Evolutionary conservation across 768 basidiomycete genomes (phyloP).

Genomic region (Russula olivacea): DNA sequence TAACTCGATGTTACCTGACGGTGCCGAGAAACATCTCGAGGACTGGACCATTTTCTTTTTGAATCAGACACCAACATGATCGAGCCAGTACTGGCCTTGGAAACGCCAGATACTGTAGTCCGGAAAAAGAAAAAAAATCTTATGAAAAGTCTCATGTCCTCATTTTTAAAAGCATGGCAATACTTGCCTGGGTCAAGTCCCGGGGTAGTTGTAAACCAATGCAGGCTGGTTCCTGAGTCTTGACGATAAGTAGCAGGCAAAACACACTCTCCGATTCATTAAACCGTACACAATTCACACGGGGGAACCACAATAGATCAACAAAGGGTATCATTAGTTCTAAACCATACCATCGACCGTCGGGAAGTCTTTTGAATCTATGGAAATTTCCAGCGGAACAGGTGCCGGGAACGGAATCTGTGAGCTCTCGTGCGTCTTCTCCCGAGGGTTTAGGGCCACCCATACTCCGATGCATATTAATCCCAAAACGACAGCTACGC

Average conservation of each 20-base stretch:
- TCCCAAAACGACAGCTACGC: neutral
- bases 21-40: constrained; percentile 88
- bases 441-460: constrained; percentile 7
- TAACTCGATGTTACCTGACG: constrained; percentile 97
- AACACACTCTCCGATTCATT: neutral
- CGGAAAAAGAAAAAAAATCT: constrained; percentile 23
- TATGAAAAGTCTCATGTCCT: too few species aligned
- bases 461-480: neutral
- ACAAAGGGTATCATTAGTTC: neutral
- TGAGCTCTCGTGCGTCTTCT: neutral
- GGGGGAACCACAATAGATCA: too few species aligned
- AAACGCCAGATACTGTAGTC: constrained; percentile 41
- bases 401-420: neutral
- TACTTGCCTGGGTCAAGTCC: too few species aligned
- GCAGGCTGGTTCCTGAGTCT: too few species aligned
- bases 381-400: neutral
- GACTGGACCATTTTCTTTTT: constrained; percentile 99
- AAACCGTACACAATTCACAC: neutral
- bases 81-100: constrained; percentile 70
- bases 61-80: constrained; percentile 90
- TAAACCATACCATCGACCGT: constrained; percentile 4
- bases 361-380: neutral
- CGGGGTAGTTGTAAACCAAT: too few species aligned
- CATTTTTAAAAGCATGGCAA: too few species aligned
- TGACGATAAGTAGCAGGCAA: too few species aligned